These are phyloP conservation scores for Betula pendula DNA, from an alignment of 306 rosid species.

Conservation along the genomic window DNA sequence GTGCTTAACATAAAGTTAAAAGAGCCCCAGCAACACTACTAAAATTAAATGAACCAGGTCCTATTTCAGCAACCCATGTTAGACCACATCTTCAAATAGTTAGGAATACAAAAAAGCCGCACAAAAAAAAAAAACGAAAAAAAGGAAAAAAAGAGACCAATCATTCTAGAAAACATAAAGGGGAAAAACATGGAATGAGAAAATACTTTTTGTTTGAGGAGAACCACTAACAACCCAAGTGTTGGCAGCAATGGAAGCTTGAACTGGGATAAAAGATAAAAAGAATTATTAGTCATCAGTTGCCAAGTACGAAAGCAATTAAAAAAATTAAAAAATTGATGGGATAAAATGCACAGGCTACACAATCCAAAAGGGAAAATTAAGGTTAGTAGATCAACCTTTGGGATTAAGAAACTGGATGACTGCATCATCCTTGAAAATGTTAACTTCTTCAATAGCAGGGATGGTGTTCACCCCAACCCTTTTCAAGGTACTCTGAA, in stretches of 20 bases:
- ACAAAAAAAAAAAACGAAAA: too few relatives aligned
- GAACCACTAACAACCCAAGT: conserved; percentile 99
- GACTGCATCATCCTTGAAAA: conserved; percentile 14
- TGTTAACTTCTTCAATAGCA: conserved; percentile 13
- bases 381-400: not conserved
- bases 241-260: conserved; percentile 97
- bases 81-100: not conserved
- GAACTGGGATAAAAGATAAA: conserved; percentile 61
- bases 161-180: not conserved
- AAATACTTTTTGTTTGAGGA: conserved; percentile 89
- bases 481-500: conserved; percentile 19
- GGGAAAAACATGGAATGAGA: not conserved
- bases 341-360: not conserved
- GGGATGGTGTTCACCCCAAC: conserved; percentile 10
- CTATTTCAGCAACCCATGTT: not conserved
- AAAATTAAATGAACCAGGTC: not conserved
- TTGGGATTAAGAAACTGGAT: conserved; percentile 20
- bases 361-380: not conserved
- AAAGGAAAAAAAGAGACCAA: not conserved
- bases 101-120: not conserved
- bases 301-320: not conserved
- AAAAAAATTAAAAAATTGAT: not conserved
- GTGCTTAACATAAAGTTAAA: not conserved
- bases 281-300: not conserved
- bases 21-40: not conserved